Evolutionary conservation across 2,329 filamentous ascomycete species (phyloP), one percentile per base, ranked within the genome.

Genomic region (Bipolaris bicolor): DNA sequence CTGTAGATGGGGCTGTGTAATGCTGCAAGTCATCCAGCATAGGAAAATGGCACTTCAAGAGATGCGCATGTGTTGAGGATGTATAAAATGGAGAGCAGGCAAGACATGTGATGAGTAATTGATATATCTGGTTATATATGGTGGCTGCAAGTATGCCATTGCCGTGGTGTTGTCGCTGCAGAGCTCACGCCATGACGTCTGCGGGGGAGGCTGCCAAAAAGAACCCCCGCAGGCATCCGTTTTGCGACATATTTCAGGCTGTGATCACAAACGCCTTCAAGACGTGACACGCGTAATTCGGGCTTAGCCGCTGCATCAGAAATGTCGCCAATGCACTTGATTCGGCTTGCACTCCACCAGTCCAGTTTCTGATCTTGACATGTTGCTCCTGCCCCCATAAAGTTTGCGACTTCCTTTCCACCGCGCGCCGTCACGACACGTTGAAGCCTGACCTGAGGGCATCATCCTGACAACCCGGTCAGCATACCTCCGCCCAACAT

Each of bases 271-370:
- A 64, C 63, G 52, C 59, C 52, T 57, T 52, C 59, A 61, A 57
- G 62, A 43, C 55, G 50, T 63, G 69, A 72, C 69, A 73, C 70
- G 70, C 70, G 69, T 73, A 65, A 66, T 57, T 56, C 52, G 55
- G 66, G 70, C 68, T 70, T 67, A 70, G 68, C 66, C 63, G 60
- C 61, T 58, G 53, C 56, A 59, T 43, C 47, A 50, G 48, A 20
- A 37, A 56, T 51, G 52, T 24, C 29, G 16, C 22, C 45, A 36
- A 55, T 57, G 55, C 49, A 49, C 63, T 59, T 55, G 57, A 55
- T 40, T 59, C 9, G 20, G 26, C 54, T n/a, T 57, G 20, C 49
- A 41, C 37, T 48, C 49, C 54, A 31, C 55, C 40, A 49, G 34
- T 51, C 31, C 37, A 57, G 13, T 33, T 61, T 60, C 62, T 64